A percentile compares a stretch with the other conserved stretches of the same genome.
These are phyloP conservation scores for Tulasnella sp. DNA, from an alignment of 768 basidiomycete species.

Conservation along the genomic window DNA sequence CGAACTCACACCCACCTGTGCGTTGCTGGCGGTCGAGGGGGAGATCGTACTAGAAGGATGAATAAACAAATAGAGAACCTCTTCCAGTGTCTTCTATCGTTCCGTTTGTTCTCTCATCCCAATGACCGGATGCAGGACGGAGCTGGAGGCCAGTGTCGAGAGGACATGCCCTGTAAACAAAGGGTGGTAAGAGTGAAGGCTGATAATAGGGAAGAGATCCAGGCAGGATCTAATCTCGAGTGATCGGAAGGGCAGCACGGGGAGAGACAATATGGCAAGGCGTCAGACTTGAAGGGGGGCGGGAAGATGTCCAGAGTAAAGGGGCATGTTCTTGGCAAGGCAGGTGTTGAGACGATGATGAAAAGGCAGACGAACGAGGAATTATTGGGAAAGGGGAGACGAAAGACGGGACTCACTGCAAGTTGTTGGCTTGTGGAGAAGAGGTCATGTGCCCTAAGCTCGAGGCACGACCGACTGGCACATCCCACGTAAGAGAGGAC, in stretches of 20 bases:
- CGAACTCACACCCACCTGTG: conserved; percentile 16
- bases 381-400: too few relatives aligned
- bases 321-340: conserved; percentile 53
- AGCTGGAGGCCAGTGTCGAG: conserved; percentile 74
- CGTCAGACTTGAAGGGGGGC: conserved; percentile 73
- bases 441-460: too few relatives aligned
- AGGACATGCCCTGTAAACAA: conserved; percentile 61
- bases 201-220: background rate
- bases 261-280: conserved; percentile 79
- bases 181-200: too few relatives aligned
- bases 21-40: background rate
- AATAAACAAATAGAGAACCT: conserved; percentile 73
- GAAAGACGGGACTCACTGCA: too few relatives aligned
- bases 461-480: too few relatives aligned
- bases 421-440: too few relatives aligned
- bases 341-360: conserved; percentile 16
- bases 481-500: too few relatives aligned
- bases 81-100: conserved; percentile 66
- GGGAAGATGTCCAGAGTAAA: conserved; percentile 73
- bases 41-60: conserved; percentile 40
- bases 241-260: conserved; percentile 49
- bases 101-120: conserved; percentile 62
- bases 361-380: background rate
- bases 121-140: conserved; percentile 59
- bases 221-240: too few relatives aligned